These are phyloP conservation scores for Hysterangium stoloniferum DNA, from an alignment of 768 basidiomycete species.

Conservation along the genomic window DNA sequence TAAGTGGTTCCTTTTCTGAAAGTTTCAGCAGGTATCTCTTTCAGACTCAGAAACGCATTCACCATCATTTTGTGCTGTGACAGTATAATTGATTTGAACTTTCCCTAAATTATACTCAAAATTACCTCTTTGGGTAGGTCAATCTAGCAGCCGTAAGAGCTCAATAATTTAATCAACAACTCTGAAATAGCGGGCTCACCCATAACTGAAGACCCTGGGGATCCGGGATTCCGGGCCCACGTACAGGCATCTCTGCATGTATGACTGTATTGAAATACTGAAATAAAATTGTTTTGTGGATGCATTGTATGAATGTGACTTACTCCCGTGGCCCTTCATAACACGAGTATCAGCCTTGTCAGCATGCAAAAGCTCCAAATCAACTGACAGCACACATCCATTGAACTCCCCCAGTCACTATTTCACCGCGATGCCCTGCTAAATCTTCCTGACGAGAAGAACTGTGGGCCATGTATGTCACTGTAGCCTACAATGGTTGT, in stretches of 20 bases:
- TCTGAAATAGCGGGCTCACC: too few species aligned
- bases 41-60: slow-evolving; percentile 15
- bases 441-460: slow-evolving; percentile 87
- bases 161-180: background rate
- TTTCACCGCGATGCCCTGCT: slow-evolving; percentile 72
- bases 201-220: slow-evolving; percentile 85
- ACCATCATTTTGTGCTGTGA: slow-evolving; percentile 69
- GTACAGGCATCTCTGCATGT: slow-evolving; percentile 86
- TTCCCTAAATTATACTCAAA: background rate
- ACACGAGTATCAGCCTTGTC: background rate
- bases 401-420: slow-evolving; percentile 79
- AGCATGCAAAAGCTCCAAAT: slow-evolving; percentile 4
- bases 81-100: slow-evolving; percentile 23
- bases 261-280: slow-evolving; percentile 33
- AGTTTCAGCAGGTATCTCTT: slow-evolving; percentile 5
- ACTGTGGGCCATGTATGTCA: slow-evolving; percentile 24
- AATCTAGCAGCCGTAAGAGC: slow-evolving; percentile 28
- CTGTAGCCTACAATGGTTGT: slow-evolving; percentile 39
- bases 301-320: too few species aligned
- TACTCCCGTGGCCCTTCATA: slow-evolving; percentile 47
- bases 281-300: background rate
- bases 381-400: slow-evolving; percentile 85
- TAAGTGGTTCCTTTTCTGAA: slow-evolving; percentile 60
- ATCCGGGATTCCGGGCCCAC: slow-evolving; percentile 54
- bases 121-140: slow-evolving; percentile 65